These are phyloP conservation scores for Ganoderma sp. DNA, from an alignment of 1,284 basidiomycete species.

Conservation along the genomic window DNA sequence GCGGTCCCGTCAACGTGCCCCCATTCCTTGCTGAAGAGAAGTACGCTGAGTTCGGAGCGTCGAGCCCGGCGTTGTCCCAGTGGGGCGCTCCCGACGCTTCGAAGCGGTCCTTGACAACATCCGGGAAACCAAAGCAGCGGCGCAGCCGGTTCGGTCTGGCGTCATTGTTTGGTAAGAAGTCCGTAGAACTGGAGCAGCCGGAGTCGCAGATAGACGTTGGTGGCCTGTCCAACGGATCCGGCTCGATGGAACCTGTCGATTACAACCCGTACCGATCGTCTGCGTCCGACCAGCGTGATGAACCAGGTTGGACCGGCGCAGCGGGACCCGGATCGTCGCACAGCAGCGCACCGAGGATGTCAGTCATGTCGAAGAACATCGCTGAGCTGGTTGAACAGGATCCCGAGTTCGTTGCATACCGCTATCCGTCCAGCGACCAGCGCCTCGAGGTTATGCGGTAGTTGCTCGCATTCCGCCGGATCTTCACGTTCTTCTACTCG, in stretches of 20 bases:
- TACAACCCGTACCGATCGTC: constrained; percentile 41
- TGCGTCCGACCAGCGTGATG: constrained; percentile 47
- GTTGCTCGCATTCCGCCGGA: constrained; percentile 20
- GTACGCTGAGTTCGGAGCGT: constrained; percentile 72
- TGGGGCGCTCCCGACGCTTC: constrained; percentile 55
- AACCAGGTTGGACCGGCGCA: constrained; percentile 43
- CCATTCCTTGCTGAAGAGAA: constrained; percentile 45
- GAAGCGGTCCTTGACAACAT: constrained; percentile 39
- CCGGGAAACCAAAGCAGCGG: constrained; percentile 48
- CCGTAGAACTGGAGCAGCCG: constrained; percentile 17
- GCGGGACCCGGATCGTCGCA: constrained; percentile 42
- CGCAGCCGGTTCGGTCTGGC: constrained; percentile 66
- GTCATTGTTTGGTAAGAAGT: constrained; percentile 49
- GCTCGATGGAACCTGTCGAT: constrained; percentile 33
- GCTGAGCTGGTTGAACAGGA: constrained; percentile 82
- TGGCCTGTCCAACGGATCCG: constrained; percentile 26
- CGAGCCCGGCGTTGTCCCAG: constrained; percentile 62
- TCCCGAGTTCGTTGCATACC: constrained; percentile 80
- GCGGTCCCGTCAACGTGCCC: constrained; percentile 39
- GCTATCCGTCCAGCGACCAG: constrained; percentile 75
- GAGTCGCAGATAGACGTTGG: constrained; percentile 5
- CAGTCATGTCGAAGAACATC: constrained; percentile 67
- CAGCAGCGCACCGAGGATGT: constrained; percentile 56
- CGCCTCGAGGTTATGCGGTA: constrained; percentile 61
- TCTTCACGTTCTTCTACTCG: constrained; percentile 12